These are phyloP conservation scores for Teratosphaeria viscida DNA, from an alignment of 2,329 filamentous ascomycete genomes.

Conservation along the genomic window DNA sequence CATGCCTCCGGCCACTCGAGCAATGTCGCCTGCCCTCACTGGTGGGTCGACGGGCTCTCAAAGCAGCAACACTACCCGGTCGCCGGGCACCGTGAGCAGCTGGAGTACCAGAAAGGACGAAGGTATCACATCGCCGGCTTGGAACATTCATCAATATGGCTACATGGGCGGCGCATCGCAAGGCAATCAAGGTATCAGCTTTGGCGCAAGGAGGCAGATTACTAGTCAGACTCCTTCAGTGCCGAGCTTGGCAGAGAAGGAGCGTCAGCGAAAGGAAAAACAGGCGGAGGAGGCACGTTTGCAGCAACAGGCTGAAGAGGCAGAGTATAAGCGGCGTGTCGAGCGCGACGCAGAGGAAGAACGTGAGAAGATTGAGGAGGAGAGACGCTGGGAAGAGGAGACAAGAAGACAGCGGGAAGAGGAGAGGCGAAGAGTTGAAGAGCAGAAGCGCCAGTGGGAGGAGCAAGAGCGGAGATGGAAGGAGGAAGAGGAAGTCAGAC, in stretches of 20 bases:
- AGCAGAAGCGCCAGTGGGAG: conserved; percentile 65
- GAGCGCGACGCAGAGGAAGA: conserved; percentile 53
- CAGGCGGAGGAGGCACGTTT: conserved; percentile 45
- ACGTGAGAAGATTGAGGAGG: conserved; percentile 51
- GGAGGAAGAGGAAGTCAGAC: conserved; percentile 60
- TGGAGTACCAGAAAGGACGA: conserved; percentile 87
- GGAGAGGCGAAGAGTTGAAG: conserved; percentile 49
- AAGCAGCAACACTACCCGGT: conserved; percentile 38
- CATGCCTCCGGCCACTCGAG: conserved; percentile 18
- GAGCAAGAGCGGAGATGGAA: conserved; percentile 70
- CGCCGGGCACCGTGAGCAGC: conserved; percentile 58
- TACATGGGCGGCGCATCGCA: conserved; percentile 98
- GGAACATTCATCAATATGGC: conserved; percentile 97
- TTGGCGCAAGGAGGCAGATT: conserved; percentile 86
- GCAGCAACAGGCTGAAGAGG: conserved; percentile 42
- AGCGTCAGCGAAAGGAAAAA: conserved; percentile 52
- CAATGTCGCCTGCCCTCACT: conserved; percentile 38
- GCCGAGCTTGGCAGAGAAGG: conserved; percentile 74
- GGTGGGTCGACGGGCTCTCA: conserved; percentile 50
- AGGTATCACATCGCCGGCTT: conserved; percentile 71
- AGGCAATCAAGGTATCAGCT: conserved; percentile 85
- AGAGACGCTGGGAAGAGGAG: conserved; percentile 57
- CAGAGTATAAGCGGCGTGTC: conserved; percentile 37
- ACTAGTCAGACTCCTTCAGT: conserved; percentile 71
- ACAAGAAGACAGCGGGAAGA: conserved; percentile 48